Percentiles rank a stretch among this genome's conserved stretches.
Conservation (phyloP, 441 rosid genomes). For the Pelargonium cotyledonis region DNA sequence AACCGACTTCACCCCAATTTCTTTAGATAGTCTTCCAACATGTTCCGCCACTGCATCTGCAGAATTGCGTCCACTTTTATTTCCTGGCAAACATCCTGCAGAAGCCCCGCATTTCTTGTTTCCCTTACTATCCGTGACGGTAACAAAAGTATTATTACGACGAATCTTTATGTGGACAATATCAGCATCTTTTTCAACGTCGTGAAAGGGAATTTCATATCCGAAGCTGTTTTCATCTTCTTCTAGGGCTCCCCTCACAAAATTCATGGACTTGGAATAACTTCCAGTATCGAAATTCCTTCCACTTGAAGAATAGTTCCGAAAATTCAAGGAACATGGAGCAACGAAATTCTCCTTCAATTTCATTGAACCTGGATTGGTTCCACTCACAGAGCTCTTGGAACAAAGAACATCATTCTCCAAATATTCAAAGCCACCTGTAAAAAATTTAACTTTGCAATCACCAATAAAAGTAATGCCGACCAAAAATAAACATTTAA, state of each 20-base stretch:
- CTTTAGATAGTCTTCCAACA: slow-evolving; percentile 54
- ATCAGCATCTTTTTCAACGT: slow-evolving; percentile 47
- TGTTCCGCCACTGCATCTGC: slow-evolving; percentile 87
- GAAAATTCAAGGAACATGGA: slow-evolving; percentile 27
- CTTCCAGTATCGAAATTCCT: slow-evolving; percentile 24
- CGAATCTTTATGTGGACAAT: slow-evolving; percentile 56
- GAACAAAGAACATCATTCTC: not conserved
- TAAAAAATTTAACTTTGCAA: not conserved
- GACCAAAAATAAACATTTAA: not conserved
- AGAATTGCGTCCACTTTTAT: slow-evolving; percentile 58
- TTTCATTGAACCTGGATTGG: not conserved
- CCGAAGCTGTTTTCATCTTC: slow-evolving; percentile 27
- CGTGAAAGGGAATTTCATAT: slow-evolving; percentile 5
- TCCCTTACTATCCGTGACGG: slow-evolving; percentile 68
- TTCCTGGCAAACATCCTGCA: slow-evolving; percentile 44
- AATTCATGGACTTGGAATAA: slow-evolving; percentile 33
- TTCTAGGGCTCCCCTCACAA: slow-evolving; percentile 37
- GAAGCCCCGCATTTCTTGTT: slow-evolving; percentile 52
- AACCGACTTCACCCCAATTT: slow-evolving; percentile 63
- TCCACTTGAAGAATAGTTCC: slow-evolving; percentile 26
- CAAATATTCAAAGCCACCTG: not conserved
- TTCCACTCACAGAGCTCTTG: not conserved
- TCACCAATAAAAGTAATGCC: not conserved
- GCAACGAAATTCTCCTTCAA: slow-evolving; percentile 4
- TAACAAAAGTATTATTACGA: slow-evolving; percentile 68